Evolutionary conservation across 306 rosid species (phyloP).

Genomic region (Pyrus communis): DNA sequence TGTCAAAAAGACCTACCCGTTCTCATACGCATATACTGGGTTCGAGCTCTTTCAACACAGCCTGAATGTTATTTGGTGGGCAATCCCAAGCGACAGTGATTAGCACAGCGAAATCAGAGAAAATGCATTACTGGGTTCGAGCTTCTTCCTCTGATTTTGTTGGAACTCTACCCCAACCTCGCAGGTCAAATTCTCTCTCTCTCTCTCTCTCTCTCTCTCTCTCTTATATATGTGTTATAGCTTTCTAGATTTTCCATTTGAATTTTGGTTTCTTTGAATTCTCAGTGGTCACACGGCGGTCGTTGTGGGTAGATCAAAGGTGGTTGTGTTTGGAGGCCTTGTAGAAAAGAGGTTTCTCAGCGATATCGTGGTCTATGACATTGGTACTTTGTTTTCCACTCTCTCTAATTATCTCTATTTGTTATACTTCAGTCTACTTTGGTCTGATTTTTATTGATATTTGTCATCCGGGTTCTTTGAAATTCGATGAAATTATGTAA

Average conservation of each 20-base stretch:
- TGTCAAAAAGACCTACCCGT: not conserved
- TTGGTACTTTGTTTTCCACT: constrained; percentile 28
- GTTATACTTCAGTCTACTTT: not conserved
- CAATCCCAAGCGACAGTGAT: not conserved
- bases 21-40: not conserved
- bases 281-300: constrained; percentile 88
- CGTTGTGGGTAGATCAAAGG: constrained; percentile 75
- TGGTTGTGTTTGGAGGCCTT: constrained; percentile 87
- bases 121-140: constrained; percentile 87
- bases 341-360: constrained; percentile 76
- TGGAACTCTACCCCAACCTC: constrained; percentile 79
- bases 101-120: not conserved
- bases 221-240: not conserved
- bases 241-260: not conserved
- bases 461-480: not conserved
- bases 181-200: constrained; percentile 39
- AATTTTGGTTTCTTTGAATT: constrained; percentile 8
- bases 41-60: not conserved
- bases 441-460: not conserved
- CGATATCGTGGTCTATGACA: constrained; percentile 69
- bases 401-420: not conserved
- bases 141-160: constrained; percentile 65
- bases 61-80: not conserved
- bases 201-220: not conserved
- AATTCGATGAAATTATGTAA: not conserved